Evolutionary conservation across 2,329 filamentous ascomycete species (phyloP).

Genomic region (Colletotrichum musicola): DNA sequence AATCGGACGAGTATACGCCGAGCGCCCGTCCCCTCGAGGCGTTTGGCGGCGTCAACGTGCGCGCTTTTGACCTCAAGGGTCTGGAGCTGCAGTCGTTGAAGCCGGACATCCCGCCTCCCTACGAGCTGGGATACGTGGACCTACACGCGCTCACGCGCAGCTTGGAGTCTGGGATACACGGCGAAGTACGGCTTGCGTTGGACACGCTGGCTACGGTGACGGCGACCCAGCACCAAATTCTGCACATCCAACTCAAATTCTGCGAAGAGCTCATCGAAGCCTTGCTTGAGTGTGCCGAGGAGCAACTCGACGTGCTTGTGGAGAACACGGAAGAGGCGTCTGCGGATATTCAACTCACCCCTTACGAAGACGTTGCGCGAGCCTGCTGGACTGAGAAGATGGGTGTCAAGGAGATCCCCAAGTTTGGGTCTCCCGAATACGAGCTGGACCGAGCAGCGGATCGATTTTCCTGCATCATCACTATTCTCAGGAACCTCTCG

Average conservation of each 20-base stretch:
- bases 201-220: constrained; percentile 82
- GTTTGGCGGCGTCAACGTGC: constrained; percentile 80
- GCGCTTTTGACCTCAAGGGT: constrained; percentile 73
- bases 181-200: constrained; percentile 89
- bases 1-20: constrained; percentile 67
- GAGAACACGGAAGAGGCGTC: constrained; percentile 89
- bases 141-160: constrained; percentile 90
- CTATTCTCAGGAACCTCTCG: constrained; percentile 91
- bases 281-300: constrained; percentile 90
- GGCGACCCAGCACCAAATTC: constrained; percentile 70
- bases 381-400: constrained; percentile 82
- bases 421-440: constrained; percentile 82
- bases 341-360: constrained; percentile 83
- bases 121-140: constrained; percentile 89
- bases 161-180: constrained; percentile 88
- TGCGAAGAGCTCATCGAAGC: constrained; percentile 93
- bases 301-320: constrained; percentile 85
- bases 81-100: constrained; percentile 75
- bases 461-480: constrained; percentile 89
- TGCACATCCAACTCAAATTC: constrained; percentile 75
- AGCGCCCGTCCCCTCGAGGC: constrained; percentile 67
- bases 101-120: constrained; percentile 79
- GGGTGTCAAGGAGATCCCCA: constrained; percentile 77
- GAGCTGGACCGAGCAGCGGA: constrained; percentile 89
- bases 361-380: constrained; percentile 90